Evolutionary conservation across 78 protist genomes (phyloP).

Genomic region (Isochrysis galbana): DNA sequence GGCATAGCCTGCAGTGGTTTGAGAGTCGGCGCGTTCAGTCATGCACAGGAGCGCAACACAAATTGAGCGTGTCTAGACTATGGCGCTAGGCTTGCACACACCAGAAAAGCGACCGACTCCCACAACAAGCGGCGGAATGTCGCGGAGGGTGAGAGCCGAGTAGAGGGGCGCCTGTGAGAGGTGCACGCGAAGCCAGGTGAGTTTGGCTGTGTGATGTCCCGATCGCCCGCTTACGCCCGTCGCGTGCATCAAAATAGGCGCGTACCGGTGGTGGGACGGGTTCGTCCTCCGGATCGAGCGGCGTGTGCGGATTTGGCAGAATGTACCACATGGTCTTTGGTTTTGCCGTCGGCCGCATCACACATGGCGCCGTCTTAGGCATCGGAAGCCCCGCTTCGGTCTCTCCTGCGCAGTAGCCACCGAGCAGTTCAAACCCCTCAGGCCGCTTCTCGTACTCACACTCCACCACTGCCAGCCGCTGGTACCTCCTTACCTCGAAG

Average conservation of each 20-base stretch:
- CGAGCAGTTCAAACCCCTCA: neutral
- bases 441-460: neutral
- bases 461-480: neutral
- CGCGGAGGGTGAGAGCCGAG: neutral
- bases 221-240: no score
- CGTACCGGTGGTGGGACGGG: neutral
- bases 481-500: neutral
- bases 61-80: no score
- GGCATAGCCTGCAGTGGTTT: no score
- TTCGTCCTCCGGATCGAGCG: neutral
- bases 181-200: no score
- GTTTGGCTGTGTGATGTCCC: no score
- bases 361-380: neutral
- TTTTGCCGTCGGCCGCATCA: neutral
- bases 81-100: no score
- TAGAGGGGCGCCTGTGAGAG: no score
- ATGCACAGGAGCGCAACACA: no score
- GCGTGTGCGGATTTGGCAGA: neutral
- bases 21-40: no score
- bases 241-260: no score
- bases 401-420: neutral
- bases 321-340: neutral
- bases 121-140: neutral
- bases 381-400: neutral
- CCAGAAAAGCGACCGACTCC: neutral